Evolutionary conservation across 192 early-diverging fungal species (phyloP), one percentile per base, ranked within the genome.

Genomic region (Pilaira anomala): DNA sequence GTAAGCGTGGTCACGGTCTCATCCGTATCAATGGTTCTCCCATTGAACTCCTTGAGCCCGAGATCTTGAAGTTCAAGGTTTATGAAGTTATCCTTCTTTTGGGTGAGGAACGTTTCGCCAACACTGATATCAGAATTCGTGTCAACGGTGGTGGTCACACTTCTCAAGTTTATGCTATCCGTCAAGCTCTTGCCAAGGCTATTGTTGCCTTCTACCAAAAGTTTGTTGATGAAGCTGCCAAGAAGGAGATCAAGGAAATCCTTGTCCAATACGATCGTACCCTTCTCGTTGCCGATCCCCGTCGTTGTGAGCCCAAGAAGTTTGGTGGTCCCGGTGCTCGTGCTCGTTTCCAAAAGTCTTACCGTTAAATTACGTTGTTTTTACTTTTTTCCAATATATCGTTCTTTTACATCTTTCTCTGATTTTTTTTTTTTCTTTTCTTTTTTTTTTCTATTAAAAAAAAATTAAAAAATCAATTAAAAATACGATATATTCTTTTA

Each of bases 241-340:
- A 98, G 92, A 96, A 96, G 86, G 95, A 97, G 85, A 92, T 98
- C 85, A 96, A 95, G 88, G 92, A 95, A 70, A 82, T 88, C 53
- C 83, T 94, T 59, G 80, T 90, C 24, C 67, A 75, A 73, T 96
- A 93, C 87, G 97, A 98, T 87, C 92, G 95, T 83, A 88, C 93
- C 71, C 93, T 98, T 50, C 90, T 98, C 50, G 97, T 98, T 67
- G 95, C 95, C 62, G 95, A 97, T 80, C 94, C 95, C 65, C 94
- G 97, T 82, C 95, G 97, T 74, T 93, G 91, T 83, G 97, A 98
- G 79, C 93, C 97, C 82, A 98, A 98, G 94, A 98, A 97, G 88
- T 98, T 98, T 76, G 97, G 95, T 82, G 97, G 97, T 87, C 83
- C 82, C 67, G 97, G 97, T 92, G 97, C 97, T 78, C 93, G 97